A percentile compares a stretch with the other conserved stretches of the same genome.
Evolutionary conservation across 495 filamentous ascomycete genomes (phyloP).

Genomic region (Amorphotheca resinae): DNA sequence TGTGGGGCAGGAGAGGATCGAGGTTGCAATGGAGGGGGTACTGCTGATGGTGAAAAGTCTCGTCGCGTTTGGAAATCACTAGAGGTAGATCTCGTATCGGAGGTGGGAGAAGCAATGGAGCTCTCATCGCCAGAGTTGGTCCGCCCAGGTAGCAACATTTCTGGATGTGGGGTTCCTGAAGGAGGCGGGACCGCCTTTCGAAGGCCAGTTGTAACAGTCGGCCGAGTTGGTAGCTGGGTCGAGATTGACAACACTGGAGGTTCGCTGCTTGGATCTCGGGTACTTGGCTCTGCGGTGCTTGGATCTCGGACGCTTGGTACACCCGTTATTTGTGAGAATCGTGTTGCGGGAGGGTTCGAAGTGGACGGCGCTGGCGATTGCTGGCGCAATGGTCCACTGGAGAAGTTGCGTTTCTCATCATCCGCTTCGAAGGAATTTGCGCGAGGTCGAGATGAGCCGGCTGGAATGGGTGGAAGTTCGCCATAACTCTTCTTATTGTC

Average conservation of each 20-base stretch:
- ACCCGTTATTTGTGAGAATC: conserved; percentile 19
- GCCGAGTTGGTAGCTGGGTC: conserved; percentile 5
- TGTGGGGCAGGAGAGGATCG: conserved; percentile 12
- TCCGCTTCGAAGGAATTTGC: conserved; percentile 37
- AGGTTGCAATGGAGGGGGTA: conserved; percentile 24
- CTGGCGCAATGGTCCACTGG: conserved; percentile 17
- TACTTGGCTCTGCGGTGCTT: no score
- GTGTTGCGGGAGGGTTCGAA: conserved; percentile 5
- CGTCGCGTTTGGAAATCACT: conserved; percentile 25
- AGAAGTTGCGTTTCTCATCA: conserved; percentile 32
- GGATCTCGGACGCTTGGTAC: conserved; percentile 8
- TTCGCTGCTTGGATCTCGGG: no score
- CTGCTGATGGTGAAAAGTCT: conserved; percentile 29
- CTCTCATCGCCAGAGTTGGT: not conserved
- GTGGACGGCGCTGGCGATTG: conserved; percentile 12
- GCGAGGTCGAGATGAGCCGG: conserved; percentile 6
- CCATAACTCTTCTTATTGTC: conserved; percentile 19
- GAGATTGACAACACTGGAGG: conserved; percentile 10
- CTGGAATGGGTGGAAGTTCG: conserved; percentile 17
- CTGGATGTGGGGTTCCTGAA: conserved; percentile 7
- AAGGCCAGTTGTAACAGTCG: conserved; percentile 3
- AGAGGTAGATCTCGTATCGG: not conserved
- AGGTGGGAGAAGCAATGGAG: conserved; percentile 6
- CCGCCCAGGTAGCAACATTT: not conserved
- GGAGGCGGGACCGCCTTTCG: conserved; percentile 12